Percentiles rank a stretch among this genome's conserved stretches.
Conservation (phyloP, 73 alveolate species). For the Effrenium voratum region DNA sequence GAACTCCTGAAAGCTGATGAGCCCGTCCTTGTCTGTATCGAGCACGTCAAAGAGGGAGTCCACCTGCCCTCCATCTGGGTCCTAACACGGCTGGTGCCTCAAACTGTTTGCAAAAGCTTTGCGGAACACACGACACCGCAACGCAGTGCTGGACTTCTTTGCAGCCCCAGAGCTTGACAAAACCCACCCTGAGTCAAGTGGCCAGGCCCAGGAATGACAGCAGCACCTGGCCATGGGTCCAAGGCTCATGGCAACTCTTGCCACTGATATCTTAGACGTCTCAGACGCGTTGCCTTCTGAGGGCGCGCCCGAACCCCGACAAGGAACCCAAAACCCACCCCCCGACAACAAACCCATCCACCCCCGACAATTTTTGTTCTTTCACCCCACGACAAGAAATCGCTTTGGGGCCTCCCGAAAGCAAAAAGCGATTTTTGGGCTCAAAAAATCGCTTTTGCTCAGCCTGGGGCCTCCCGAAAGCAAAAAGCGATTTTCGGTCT, state of each 20-base stretch:
- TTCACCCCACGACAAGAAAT: background rate
- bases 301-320: background rate
- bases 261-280: background rate
- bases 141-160: background rate
- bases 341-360: background rate
- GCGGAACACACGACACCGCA: background rate
- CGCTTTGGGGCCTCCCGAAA: no score
- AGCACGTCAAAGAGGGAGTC: constrained; percentile 68
- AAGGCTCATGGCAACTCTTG: constrained; percentile 19
- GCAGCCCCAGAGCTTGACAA: background rate
- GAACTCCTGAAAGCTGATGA: constrained; percentile 77
- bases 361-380: background rate
- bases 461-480: no score
- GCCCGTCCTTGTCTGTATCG: constrained; percentile 80
- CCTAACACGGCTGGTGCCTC: background rate
- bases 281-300: background rate
- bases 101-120: background rate
- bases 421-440: no score
- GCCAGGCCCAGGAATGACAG: constrained; percentile 20
- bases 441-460: no score
- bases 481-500: no score
- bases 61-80: constrained; percentile 13
- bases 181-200: background rate
- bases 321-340: background rate
- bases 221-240: background rate